Evolutionary conservation across 495 filamentous ascomycete genomes (phyloP).

Genomic region (Xylaria bambusicola): DNA sequence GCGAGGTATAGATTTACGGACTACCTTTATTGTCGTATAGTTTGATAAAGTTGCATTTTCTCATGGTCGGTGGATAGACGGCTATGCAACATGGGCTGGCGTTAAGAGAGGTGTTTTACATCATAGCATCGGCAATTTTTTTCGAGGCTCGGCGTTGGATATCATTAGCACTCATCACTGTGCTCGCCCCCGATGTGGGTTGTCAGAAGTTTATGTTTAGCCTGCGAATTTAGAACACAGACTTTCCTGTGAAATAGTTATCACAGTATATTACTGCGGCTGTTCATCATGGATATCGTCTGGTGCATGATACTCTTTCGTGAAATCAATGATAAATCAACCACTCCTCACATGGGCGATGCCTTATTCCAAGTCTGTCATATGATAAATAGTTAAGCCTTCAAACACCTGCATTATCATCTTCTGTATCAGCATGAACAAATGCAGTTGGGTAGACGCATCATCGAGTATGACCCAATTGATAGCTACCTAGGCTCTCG

Average conservation of each 20-base stretch:
- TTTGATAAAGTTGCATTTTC: neutral
- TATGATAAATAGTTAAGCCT: too few relatives aligned
- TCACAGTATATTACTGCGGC: neutral
- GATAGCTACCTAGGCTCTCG: too few relatives aligned
- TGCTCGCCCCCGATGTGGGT: neutral
- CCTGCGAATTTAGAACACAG: neutral
- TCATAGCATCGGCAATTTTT: neutral
- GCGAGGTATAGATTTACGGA: conserved; percentile 13
- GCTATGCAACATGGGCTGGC: conserved; percentile 6
- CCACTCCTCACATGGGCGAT: too few relatives aligned
- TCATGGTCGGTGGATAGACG: conserved; percentile 9
- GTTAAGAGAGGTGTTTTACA: conserved; percentile 11
- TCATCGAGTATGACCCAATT: too few relatives aligned
- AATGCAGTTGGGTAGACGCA: too few relatives aligned
- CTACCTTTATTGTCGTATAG: conserved; percentile 2
- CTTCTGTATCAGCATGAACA: too few relatives aligned
- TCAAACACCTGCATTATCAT: too few relatives aligned
- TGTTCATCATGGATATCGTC: neutral
- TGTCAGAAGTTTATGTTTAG: neutral
- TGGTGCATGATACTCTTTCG: neutral
- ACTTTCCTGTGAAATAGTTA: neutral
- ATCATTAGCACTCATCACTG: neutral
- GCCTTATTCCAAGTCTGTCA: too few relatives aligned
- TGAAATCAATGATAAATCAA: too few relatives aligned
- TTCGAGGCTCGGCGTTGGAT: neutral